Base-by-base conservation (phyloP, 2,329 filamentous ascomycete species). In the Xylaria hypoxylon region DNA sequence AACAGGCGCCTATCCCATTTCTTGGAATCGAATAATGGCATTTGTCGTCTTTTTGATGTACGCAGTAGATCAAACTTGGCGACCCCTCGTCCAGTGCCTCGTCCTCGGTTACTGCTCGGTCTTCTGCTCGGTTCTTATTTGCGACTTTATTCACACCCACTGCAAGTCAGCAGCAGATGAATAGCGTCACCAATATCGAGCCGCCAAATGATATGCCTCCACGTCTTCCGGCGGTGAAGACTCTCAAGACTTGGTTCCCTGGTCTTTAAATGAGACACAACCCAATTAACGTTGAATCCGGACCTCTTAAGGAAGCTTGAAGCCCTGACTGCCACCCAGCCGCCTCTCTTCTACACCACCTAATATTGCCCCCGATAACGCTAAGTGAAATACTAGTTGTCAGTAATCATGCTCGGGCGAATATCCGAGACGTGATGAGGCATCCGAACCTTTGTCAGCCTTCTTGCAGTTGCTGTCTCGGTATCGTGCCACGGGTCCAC, bases 31-130 rank as follows among this genome's bases (percentile, higher is more conserved):
- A 44, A 50, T 17, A 58, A 66, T 56, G 44, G 44, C 8, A 70
- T 71, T 73, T 68, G 60, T 60, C 66, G 57, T 70, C 62, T 73
- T 71, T 60, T 63, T 62, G 45, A 72, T 71, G 68, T 48, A n/a
- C n/a, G n/a, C n/a, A n/a, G n/a, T n/a, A 67, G 64, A 69, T 72
- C 67, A 44, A 28, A 69, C 56, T 38, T 50, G 24, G 47, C 26
- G 47, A 61, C 50, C 57, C 22, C 56, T 51, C 26, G 59, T 62
- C 51, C 59, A 44, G 53, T 53, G 28, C 38, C 61, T 50, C 19
- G 33, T 64, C 35, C 45, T 31, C 31, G 44, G 51, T 24, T 50
- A 15, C 24, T 64, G 35, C 45, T 31, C 31, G 44, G 51, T 24
- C 33, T 15, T 45, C 45, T 35, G 55, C 26, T 35, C 55, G 8